A percentile compares a stretch with the other conserved stretches of the same genome.
Evolutionary conservation across 2,329 filamentous ascomycete genomes (phyloP).

Genomic region (Tolypocladium sp.): DNA sequence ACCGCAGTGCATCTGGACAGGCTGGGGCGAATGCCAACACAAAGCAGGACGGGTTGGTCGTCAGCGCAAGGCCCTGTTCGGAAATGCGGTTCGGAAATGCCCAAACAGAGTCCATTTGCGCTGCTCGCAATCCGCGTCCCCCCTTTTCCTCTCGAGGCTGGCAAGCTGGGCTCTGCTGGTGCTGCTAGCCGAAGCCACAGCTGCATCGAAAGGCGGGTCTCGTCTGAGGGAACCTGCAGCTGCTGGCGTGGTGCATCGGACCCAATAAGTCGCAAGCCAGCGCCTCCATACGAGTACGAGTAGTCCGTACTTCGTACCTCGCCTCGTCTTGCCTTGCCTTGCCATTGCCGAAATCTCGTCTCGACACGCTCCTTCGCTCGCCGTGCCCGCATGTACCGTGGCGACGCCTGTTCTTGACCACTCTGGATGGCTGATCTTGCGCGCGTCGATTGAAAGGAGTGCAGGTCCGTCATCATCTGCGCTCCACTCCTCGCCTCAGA

Average conservation of each 20-base stretch:
- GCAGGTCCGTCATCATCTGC: background rate
- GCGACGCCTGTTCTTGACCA: background rate
- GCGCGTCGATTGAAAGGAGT: background rate
- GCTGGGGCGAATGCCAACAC: too few species aligned
- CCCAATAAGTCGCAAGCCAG: too few species aligned
- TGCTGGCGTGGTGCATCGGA: background rate
- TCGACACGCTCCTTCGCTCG: background rate
- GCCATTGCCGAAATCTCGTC: background rate
- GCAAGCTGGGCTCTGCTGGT: too few species aligned
- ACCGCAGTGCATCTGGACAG: too few species aligned
- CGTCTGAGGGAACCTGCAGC: background rate
- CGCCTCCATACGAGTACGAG: too few species aligned
- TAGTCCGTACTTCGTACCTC: too few species aligned
- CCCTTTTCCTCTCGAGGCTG: too few species aligned
- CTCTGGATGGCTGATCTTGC: background rate
- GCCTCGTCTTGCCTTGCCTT: background rate
- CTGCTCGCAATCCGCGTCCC: too few species aligned
- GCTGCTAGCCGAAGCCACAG: background rate
- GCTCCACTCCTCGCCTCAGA: background rate
- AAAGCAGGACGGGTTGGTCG: too few species aligned
- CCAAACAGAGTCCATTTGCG: too few species aligned
- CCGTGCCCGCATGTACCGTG: background rate
- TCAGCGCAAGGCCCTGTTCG: too few species aligned
- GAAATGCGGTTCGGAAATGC: too few species aligned
- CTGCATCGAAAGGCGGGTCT: background rate